Conservation (phyloP, 2,329 filamentous ascomycete genomes). For the Tolypocladium guangdongense region DNA sequence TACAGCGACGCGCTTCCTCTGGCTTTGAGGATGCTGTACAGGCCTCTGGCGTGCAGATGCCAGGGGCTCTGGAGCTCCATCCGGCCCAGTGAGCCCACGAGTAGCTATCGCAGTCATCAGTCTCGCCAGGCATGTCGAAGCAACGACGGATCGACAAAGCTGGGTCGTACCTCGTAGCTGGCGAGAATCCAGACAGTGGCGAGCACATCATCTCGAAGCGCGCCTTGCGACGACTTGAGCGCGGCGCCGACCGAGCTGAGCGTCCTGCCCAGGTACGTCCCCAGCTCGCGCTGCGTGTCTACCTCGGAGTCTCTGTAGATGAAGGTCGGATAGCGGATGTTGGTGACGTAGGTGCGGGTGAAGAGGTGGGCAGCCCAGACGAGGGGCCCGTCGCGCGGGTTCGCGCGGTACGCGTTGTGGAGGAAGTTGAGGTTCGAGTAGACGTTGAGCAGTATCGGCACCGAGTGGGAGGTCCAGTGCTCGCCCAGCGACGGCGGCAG, state of each 20-base stretch:
- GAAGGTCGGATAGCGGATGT: constrained; percentile 21
- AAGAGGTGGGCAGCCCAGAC: constrained; percentile 28
- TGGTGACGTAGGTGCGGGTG: constrained; percentile 27
- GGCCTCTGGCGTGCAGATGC: constrained; percentile 24
- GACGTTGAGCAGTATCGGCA: constrained; percentile 27
- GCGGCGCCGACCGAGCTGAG: constrained; percentile 27
- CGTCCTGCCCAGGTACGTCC: constrained; percentile 24
- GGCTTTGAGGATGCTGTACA: constrained; percentile 24
- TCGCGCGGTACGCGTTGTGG: constrained; percentile 14
- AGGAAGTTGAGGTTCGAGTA: constrained; percentile 26
- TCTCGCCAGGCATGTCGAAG: background rate
- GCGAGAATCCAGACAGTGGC: constrained; percentile 28
- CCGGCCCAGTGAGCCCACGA: constrained; percentile 24
- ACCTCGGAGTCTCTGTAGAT: constrained; percentile 12
- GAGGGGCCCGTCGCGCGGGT: constrained; percentile 21
- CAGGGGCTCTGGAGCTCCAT: constrained; percentile 18
- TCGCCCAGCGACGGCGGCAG: constrained; percentile 14
- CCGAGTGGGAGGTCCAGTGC: constrained; percentile 27
- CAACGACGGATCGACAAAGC: too few relatives aligned
- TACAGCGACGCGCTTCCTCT: constrained; percentile 17
- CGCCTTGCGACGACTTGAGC: constrained; percentile 16
- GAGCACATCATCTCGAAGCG: constrained; percentile 23
- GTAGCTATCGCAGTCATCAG: constrained; percentile 16
- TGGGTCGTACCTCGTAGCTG: constrained; percentile 24
- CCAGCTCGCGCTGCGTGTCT: constrained; percentile 21